Evolutionary conservation across 495 filamentous ascomycete species (phyloP).

Genomic region (Penicillium coprophilum): DNA sequence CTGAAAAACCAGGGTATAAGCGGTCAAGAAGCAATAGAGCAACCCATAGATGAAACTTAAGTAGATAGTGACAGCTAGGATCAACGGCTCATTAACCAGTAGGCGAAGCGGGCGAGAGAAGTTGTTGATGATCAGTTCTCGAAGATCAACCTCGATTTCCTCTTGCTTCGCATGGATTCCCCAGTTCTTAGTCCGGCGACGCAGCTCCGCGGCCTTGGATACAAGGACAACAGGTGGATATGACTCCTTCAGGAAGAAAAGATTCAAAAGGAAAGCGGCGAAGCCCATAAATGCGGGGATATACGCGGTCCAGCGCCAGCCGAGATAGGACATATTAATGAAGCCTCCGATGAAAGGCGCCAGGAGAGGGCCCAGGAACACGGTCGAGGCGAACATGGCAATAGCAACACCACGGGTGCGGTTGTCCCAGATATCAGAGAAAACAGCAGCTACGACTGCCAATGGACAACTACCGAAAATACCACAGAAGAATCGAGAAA

Average conservation of each 20-base stretch:
- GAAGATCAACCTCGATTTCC: conserved; percentile 83
- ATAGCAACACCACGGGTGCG: conserved; percentile 64
- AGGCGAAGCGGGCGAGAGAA: conserved; percentile 34
- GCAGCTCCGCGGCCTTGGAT: conserved; percentile 72
- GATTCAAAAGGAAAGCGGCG: conserved; percentile 62
- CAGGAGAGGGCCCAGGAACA: conserved; percentile 79
- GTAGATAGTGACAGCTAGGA: conserved; percentile 32
- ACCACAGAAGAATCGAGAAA: conserved; percentile 67
- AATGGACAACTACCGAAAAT: conserved; percentile 69
- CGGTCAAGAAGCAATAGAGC: conserved; percentile 48
- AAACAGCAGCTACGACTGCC: conserved; percentile 83
- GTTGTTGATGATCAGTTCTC: conserved; percentile 50
- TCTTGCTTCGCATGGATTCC: conserved; percentile 94
- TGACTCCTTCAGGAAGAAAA: conserved; percentile 78
- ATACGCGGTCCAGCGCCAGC: conserved; percentile 91
- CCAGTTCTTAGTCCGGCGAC: conserved; percentile 85
- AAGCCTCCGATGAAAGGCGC: conserved; percentile 89
- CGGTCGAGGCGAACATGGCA: conserved; percentile 78
- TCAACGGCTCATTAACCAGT: conserved; percentile 30
- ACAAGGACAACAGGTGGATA: conserved; percentile 84
- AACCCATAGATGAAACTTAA: conserved; percentile 44
- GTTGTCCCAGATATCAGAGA: conserved; percentile 87
- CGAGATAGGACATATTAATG: conserved; percentile 49
- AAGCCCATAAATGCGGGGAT: conserved; percentile 76
- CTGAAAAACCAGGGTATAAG: conserved; percentile 46